Base-by-base conservation (phyloP, 257 asterid genomes). In the Solanum habrochaites region DNA sequence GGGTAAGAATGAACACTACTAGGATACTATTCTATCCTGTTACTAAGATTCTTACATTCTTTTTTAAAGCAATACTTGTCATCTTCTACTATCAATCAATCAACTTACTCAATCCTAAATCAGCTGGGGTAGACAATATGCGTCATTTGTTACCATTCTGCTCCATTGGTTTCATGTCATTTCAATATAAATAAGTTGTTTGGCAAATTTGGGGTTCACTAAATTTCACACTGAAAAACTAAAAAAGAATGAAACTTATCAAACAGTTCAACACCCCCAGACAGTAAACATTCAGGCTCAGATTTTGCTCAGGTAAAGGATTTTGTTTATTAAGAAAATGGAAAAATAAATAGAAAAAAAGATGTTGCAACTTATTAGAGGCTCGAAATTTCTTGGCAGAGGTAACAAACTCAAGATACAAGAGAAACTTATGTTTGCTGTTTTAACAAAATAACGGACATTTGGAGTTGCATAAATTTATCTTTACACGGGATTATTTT, bases 231-330 rank as follows among this genome's bases (percentile, higher is more conserved):
- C 98, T 15, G 98, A 96, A 31, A 92, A 60, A 92, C 90, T 94
- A 89, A 98, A 96, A 89, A 95, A 94, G 92, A 91, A 56, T 72
- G 98, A 98, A 89, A 89, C 97, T 49, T 95, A 95, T 85, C 92
- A 93, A 90, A 96, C 98, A 42, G 94, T 96, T 83, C 95, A 94
- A 90, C 94, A 92, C 87, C 95, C 98, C 3, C 98, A 95, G 89
- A 96, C 95, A 13, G 98, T 94, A 85, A 93, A 94, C 88, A 92
- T 95, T 78, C 98, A 96, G 94, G 95, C 91, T 96, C 99, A 60
- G 95, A 97, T 88, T 92, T 95, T 88, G 92, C 98, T 70, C 95
- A 94, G 98, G 97, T 87, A 74, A 82, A 75, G 35, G 81, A 21
- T 52, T 25, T 37, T 86, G 72, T 75, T 56, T 86, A 23, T 35